These are phyloP conservation scores for Ustilago bromivora DNA, from an alignment of 1,284 basidiomycete genomes.

Conservation along the genomic window DNA sequence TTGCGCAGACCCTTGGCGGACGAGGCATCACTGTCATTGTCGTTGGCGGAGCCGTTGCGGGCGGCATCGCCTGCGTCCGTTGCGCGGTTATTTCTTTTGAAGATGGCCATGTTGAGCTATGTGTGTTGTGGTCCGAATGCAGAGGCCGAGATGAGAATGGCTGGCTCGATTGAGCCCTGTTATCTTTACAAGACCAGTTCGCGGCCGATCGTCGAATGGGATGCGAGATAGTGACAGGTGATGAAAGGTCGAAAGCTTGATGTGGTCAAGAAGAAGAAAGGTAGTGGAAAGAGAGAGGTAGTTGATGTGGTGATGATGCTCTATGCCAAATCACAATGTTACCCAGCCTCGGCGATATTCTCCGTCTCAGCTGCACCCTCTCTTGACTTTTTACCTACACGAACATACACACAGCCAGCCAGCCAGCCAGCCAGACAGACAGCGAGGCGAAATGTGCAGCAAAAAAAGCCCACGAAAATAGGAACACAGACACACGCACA, in stretches of 20 bases:
- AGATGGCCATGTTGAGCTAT: conserved; percentile 47
- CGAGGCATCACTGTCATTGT: conserved; percentile 45
- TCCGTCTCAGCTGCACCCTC: conserved; percentile 12
- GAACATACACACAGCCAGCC: background rate
- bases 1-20: conserved; percentile 56
- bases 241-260: background rate
- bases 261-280: background rate
- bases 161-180: background rate
- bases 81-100: conserved; percentile 44
- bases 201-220: background rate
- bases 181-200: background rate
- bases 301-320: background rate
- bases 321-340: background rate
- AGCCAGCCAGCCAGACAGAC: background rate
- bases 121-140: background rate
- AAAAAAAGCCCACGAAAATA: background rate
- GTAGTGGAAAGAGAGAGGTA: background rate
- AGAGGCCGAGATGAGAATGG: background rate
- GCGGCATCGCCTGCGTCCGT: conserved; percentile 45
- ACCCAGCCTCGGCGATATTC: conserved; percentile 15
- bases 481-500: background rate
- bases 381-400: background rate
- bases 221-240: background rate
- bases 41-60: conserved; percentile 35
- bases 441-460: background rate